These are phyloP conservation scores for Digitaria exilis DNA, from an alignment of 202 grass and related monocot genomes.

Conservation along the genomic window DNA sequence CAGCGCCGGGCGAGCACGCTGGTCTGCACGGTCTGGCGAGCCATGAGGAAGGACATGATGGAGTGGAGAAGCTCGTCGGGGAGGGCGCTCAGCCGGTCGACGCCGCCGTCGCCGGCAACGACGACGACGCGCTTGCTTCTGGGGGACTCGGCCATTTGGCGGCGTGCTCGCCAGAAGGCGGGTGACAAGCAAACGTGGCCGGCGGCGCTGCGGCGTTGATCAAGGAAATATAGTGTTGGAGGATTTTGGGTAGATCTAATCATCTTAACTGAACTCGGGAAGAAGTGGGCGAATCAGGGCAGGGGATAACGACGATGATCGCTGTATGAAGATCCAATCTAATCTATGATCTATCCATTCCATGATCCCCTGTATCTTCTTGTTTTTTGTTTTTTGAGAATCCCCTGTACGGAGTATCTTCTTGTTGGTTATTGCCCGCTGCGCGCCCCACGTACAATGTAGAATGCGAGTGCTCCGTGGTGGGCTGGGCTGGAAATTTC, in stretches of 20 bases:
- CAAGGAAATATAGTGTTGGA: background rate
- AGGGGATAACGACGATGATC: background rate
- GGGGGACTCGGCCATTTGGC: background rate
- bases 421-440: no score
- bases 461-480: background rate
- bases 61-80: slow-evolving; percentile 28
- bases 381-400: no score
- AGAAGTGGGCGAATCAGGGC: background rate
- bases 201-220: background rate
- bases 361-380: no score
- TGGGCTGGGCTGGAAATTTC: background rate
- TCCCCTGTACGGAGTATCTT: no score
- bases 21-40: background rate
- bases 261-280: background rate
- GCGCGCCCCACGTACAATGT: no score
- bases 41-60: background rate
- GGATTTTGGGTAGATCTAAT: background rate
- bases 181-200: background rate
- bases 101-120: background rate
- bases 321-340: no score
- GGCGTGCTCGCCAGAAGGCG: background rate
- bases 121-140: background rate
- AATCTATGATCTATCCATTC: no score
- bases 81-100: slow-evolving; percentile 34
- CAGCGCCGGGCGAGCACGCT: background rate